A percentile compares a stretch with the other conserved stretches of the same genome.
Conservation (phyloP, 163 green algal genomes). For the Chlamydomonas reinhardtii region DNA sequence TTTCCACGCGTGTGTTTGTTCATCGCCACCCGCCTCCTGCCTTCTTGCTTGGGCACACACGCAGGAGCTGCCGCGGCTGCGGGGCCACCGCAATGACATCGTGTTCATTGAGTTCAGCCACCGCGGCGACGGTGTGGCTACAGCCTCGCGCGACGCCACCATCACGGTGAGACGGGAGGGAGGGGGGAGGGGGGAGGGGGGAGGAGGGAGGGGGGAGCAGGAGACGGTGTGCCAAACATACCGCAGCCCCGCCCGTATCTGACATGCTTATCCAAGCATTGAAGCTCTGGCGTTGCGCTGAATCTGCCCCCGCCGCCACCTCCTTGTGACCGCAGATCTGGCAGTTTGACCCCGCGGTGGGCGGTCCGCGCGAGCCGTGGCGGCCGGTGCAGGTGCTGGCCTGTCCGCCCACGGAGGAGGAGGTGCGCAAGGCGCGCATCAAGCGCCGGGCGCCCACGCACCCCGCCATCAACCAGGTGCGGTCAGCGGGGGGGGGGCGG, state of each 20-base stretch:
- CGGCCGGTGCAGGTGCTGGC: background rate
- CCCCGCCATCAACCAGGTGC: constrained; percentile 42
- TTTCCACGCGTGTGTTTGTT: too few species aligned
- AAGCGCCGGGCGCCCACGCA: constrained; percentile 31
- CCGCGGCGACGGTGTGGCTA: constrained; percentile 70
- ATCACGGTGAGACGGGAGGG: constrained; percentile 56
- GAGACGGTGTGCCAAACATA: too few species aligned
- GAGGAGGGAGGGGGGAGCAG: too few species aligned
- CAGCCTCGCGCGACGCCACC: constrained; percentile 79
- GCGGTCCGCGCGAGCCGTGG: constrained; percentile 14
- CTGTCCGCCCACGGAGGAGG: constrained; percentile 25
- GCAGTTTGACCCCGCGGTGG: background rate
- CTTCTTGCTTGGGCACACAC: background rate
- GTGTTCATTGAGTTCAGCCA: constrained; percentile 79
- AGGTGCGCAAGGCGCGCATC: constrained; percentile 39
- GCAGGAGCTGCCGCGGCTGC: constrained; percentile 50
- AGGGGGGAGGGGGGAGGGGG: background rate
- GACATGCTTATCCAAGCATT: too few species aligned
- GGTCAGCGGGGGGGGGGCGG: too few species aligned
- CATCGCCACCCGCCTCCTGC: background rate
- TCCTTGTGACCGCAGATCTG: background rate
- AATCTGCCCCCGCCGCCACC: too few species aligned
- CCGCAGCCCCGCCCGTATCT: too few species aligned
- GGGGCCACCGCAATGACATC: constrained; percentile 81
- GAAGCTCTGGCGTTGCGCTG: too few species aligned